Conservation (phyloP, 2,329 filamentous ascomycete genomes). For the Whalleya microplaca region DNA sequence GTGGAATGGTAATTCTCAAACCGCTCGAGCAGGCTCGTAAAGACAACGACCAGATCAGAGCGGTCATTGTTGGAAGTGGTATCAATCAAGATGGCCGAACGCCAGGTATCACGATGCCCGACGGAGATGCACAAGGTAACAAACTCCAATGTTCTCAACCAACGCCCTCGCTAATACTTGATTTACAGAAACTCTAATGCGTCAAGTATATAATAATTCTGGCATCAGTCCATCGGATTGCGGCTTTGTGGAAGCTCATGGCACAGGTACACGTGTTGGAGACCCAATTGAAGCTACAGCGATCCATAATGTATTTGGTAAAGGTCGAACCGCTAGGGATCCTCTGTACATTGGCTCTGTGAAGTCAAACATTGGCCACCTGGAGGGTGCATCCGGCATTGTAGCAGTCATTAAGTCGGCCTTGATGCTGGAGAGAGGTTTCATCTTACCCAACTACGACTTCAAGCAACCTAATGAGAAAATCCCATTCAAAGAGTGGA, state of each 20-base stretch:
- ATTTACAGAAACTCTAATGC: conserved; percentile 44
- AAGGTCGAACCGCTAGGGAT: conserved; percentile 43
- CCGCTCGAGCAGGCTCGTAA: conserved; percentile 56
- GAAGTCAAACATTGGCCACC: conserved; percentile 56
- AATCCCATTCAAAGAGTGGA: conserved; percentile 55
- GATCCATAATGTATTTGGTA: conserved; percentile 48
- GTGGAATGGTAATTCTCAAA: conserved; percentile 60
- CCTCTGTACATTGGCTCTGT: conserved; percentile 53
- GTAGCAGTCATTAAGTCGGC: conserved; percentile 56
- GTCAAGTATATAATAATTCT: conserved; percentile 45
- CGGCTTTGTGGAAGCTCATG: conserved; percentile 56
- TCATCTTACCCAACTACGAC: conserved; percentile 54
- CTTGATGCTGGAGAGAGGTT: conserved; percentile 54
- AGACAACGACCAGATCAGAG: conserved; percentile 58
- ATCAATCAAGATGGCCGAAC: conserved; percentile 61
- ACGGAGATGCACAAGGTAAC: conserved; percentile 50
- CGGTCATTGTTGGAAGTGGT: conserved; percentile 54
- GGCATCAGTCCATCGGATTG: conserved; percentile 45
- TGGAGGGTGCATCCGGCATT: conserved; percentile 56
- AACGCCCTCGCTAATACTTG: conserved; percentile 18
- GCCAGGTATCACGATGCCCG: conserved; percentile 61
- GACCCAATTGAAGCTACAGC: conserved; percentile 59
- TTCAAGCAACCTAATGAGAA: conserved; percentile 53
- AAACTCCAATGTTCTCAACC: not conserved
- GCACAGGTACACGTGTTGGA: conserved; percentile 59